Base-by-base conservation (phyloP, 495 filamentous ascomycete species). In the Penicillium egyptiacum region DNA sequence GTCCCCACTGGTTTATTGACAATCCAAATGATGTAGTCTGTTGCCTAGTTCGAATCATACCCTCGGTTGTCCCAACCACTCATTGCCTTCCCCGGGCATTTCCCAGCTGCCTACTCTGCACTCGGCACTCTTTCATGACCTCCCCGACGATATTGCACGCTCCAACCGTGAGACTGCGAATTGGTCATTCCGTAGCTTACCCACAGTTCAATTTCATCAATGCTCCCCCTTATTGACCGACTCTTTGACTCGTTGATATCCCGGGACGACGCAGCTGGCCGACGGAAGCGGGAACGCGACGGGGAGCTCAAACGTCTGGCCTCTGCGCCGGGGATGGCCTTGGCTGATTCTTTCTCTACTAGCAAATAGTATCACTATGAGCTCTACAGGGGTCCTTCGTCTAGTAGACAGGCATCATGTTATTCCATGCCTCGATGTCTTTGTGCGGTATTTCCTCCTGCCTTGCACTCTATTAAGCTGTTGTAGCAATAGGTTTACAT, bases 151-250 rank as follows among this genome's bases (percentile, higher is more conserved):
- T 20, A 16, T 17, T 47, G 26, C 4, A 14, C 16, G 5, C 25
- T 0, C 20, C 31, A 10, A 4, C 9, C 10, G 12, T 7, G 8
- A 28, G n/a, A 14, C 45, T 48, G n/a, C 4, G n/a, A 17, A 14
- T 5, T 14, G 17, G n/a, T 2, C 1, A n/a, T 28, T 10, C 35
- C 7, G 26, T 33, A 26, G 5, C 8, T 25, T 14, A n/a, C 2
- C 3, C 20, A n/a, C 9, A 57, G 45, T 57, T 63, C 17, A 68
- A 17, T 73, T 56, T 54, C 61, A 39, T 33, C 45, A 17, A 14
- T 48, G 74, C 72, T 70, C 19, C 69, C 75, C 50, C 48, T 76
- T 33, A 57, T 70, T 65, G 76, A 79, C 69, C 76, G 76, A 69
- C 69, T 76, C 63, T 64, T 79, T 57, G 73, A 74, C 62, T 57